A percentile compares a stretch with the other conserved stretches of the same genome.
phyloP scores from a whole-genome alignment of 1,139 yeast genomes.

The Debaryomyces singareniensis region DNA sequence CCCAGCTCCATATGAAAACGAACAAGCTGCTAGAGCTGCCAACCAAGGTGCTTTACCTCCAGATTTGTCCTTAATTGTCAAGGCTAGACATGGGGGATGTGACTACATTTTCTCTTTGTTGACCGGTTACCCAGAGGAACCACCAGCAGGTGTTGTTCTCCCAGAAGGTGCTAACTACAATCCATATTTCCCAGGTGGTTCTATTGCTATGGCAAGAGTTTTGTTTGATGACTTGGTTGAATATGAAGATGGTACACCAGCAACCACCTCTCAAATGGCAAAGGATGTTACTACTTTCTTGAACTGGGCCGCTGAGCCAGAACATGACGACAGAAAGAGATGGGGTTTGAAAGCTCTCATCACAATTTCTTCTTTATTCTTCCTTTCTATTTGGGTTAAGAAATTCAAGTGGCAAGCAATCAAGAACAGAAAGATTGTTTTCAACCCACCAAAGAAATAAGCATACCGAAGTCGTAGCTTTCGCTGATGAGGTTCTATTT shows the following conservation, averaged over 20 bases:
- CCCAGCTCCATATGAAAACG: conserved; percentile 94
- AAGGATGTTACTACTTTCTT: conserved; percentile 94
- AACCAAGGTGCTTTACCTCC: conserved; percentile 99
- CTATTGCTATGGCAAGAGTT: conserved; percentile 99
- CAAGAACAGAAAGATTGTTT: conserved; percentile 91
- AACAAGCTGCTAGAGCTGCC: conserved; percentile 99
- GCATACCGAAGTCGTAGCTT: too few species aligned
- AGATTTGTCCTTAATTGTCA: conserved; percentile 92
- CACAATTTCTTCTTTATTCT: conserved; percentile 72
- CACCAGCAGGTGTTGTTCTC: conserved; percentile 94
- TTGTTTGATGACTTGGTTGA: conserved; percentile 95
- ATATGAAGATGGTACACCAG: conserved; percentile 98
- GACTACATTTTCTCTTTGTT: conserved; percentile 92
- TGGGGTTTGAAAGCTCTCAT: conserved; percentile 91
- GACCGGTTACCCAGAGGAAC: conserved; percentile 98
- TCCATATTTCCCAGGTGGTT: conserved; percentile 99
- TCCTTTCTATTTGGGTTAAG: conserved; percentile 87
- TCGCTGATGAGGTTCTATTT: too few species aligned
- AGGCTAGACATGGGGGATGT: conserved; percentile 98
- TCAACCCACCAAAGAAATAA: conserved; percentile 75
- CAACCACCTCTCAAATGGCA: conserved; percentile 98
- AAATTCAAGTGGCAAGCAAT: conserved; percentile 97
- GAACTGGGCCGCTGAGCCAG: conserved; percentile 99
- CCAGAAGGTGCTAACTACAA: conserved; percentile 96
- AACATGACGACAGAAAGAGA: conserved; percentile 97